Conservation (phyloP, 2,329 filamentous ascomycete genomes). For the Aspergillus glaucus region DNA sequence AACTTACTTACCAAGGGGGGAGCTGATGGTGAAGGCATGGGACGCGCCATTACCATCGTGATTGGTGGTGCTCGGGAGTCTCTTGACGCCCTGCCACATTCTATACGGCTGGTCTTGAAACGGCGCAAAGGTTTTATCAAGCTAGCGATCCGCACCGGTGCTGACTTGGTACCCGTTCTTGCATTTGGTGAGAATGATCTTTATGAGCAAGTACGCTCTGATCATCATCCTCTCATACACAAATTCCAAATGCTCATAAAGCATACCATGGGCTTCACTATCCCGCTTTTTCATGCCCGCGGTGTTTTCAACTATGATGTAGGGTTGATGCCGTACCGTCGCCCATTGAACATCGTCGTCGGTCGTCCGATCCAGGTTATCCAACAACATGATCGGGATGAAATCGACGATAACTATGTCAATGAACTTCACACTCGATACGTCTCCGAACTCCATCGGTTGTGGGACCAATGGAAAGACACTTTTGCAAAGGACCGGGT, state of each 20-base stretch:
- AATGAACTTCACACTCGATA: slow-evolving; percentile 76
- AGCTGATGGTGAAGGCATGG: slow-evolving; percentile 71
- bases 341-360: slow-evolving; percentile 82
- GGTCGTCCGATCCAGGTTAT: slow-evolving; percentile 71
- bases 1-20: slow-evolving; percentile 80
- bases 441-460: slow-evolving; percentile 50
- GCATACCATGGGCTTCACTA: slow-evolving; percentile 81
- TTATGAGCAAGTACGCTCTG: slow-evolving; percentile 80
- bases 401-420: slow-evolving; percentile 68
- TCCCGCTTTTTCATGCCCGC: slow-evolving; percentile 82
- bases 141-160: slow-evolving; percentile 83
- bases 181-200: slow-evolving; percentile 94
- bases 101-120: slow-evolving; percentile 69
- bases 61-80: slow-evolving; percentile 89
- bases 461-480: slow-evolving; percentile 45
- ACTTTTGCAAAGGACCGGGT: slow-evolving; percentile 38
- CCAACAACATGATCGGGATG: slow-evolving; percentile 48
- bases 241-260: slow-evolving; percentile 78
- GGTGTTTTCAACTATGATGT: slow-evolving; percentile 98
- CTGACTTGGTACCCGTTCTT: slow-evolving; percentile 85
- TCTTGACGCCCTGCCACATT: slow-evolving; percentile 75
- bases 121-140: slow-evolving; percentile 90
- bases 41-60: slow-evolving; percentile 93
- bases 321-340: slow-evolving; percentile 87
- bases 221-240: slow-evolving; percentile 71